Conservation (phyloP, 176 grass and related monocot species). For the Calamus simplicifolius region DNA sequence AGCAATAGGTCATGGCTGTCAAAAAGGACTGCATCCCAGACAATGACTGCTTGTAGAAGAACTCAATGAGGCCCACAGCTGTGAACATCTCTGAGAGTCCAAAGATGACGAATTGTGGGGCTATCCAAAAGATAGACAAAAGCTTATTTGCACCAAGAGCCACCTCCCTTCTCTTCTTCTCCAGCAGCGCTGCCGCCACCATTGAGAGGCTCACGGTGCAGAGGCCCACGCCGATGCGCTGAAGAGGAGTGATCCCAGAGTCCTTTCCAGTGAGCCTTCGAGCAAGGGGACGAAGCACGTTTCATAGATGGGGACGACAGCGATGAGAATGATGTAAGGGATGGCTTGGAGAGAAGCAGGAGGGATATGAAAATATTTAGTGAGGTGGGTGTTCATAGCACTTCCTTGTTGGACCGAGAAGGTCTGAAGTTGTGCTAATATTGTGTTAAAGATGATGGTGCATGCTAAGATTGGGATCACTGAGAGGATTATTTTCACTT, state of each 20-base stretch:
- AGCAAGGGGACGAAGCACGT: constrained; percentile 55
- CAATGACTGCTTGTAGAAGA: constrained; percentile 87
- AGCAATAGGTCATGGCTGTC: constrained; percentile 94
- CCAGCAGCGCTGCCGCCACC: constrained; percentile 59
- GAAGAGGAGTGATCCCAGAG: constrained; percentile 68
- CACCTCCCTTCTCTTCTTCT: constrained; percentile 51
- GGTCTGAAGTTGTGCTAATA: constrained; percentile 94
- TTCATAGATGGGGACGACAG: constrained; percentile 70
- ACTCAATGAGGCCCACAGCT: constrained; percentile 91
- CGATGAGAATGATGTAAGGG: constrained; percentile 76
- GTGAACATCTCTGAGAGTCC: constrained; percentile 98
- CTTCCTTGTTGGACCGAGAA: constrained; percentile 96
- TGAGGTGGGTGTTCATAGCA: constrained; percentile 72
- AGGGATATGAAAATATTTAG: constrained; percentile 53
- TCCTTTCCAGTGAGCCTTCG: constrained; percentile 39
- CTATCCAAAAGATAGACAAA: constrained; percentile 75
- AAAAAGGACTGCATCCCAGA: constrained; percentile 80
- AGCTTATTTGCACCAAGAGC: not conserved
- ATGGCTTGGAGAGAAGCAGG: constrained; percentile 90
- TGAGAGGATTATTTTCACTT: constrained; percentile 76
- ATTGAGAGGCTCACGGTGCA: constrained; percentile 69
- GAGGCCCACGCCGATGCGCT: constrained; percentile 81
- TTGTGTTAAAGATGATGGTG: constrained; percentile 98
- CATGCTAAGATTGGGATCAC: constrained; percentile 95
- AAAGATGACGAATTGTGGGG: constrained; percentile 88